Base-by-base conservation (phyloP, 805 yeast species). In the Wickerhamomyces bovis region DNA sequence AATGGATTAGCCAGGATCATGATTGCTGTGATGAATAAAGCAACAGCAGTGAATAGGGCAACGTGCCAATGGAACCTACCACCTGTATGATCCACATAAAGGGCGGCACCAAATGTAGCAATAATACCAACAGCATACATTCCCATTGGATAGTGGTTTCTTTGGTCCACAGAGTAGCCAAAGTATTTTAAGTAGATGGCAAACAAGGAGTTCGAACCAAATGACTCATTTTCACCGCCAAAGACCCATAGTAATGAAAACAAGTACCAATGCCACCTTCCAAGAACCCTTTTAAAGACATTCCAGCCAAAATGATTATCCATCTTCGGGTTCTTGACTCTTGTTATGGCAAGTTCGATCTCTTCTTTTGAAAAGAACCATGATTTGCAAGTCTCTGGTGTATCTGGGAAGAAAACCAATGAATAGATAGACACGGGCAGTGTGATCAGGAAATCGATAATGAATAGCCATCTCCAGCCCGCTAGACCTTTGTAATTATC, bases 391-490 rank as follows among this genome's bases (percentile, higher is more conserved):
- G 72, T 59, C n/a, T 71, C 76, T 11, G 83, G 83, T 3, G 71
- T 66, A 55, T 80, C 84, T 12, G 87, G 87, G 58, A 81, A 78
- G 46, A 73, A 73, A 3, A 82, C 41, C 36, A 77, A 68, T 1
- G 87, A 85, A 51, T 74, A 78, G 4, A 79, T 33, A 4, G 77
- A 75, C 45, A 81, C 74, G 2, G 84, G 84, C 3, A 80, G 55
- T 0, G 85, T 79, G 40, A 80, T 69, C 28, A 77, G 55, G 52
- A 78, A 80, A 61, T 81, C 85, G 50, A 81, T 77, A 40, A 81
- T 76, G 56, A 79, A 81, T n/a, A 80, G 59, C 85, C 85, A 80
- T 60, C 81, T 70, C 85, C 85, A 80, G 8, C 86, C 85, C 4
- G 71, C 69, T 15, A 80, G 58, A 0, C 45, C 77, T 75, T 52